Conservation (phyloP, 139 green algal species). For the Choricystis sp. region DNA sequence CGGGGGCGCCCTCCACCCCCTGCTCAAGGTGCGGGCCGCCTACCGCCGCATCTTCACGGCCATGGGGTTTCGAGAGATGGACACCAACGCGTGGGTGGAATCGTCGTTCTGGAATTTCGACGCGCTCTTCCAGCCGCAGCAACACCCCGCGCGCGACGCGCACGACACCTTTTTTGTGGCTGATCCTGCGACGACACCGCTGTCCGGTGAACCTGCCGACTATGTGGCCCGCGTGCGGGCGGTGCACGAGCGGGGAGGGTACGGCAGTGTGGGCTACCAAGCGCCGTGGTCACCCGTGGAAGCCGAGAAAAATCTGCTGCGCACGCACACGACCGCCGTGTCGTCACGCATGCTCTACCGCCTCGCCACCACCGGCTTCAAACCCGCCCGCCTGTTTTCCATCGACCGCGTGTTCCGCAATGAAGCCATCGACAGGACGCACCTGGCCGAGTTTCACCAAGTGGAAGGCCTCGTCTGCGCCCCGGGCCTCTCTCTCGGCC, state of each 20-base stretch:
- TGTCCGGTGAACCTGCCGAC: constrained; percentile 39
- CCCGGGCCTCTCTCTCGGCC: constrained; percentile 68
- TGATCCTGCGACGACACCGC: constrained; percentile 44
- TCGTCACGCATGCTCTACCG: constrained; percentile 90
- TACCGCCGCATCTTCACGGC: constrained; percentile 88
- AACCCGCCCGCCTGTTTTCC: constrained; percentile 74
- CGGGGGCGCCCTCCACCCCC: constrained; percentile 82
- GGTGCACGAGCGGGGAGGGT: constrained; percentile 72
- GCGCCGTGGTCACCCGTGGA: constrained; percentile 82
- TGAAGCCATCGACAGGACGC: constrained; percentile 93
- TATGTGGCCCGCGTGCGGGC: constrained; percentile 76
- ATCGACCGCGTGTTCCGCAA: constrained; percentile 98
- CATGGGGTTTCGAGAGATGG: constrained; percentile 91
- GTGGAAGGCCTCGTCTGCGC: constrained; percentile 73
- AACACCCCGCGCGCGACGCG: constrained; percentile 90
- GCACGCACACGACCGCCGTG: constrained; percentile 97
- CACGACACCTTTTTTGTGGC: constrained; percentile 99
- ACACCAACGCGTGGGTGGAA: constrained; percentile 86
- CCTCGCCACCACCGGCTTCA: constrained; percentile 54
- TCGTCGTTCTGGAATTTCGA: constrained; percentile 98
- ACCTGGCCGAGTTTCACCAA: constrained; percentile 99
- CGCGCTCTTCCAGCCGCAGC: constrained; percentile 96
- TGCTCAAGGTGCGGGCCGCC: constrained; percentile 88
- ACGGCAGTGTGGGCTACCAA: constrained; percentile 73
- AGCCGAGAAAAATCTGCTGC: constrained; percentile 94